These are phyloP conservation scores for Spathaspora girioi DNA, from an alignment of 805 yeast species.

Conservation along the genomic window DNA sequence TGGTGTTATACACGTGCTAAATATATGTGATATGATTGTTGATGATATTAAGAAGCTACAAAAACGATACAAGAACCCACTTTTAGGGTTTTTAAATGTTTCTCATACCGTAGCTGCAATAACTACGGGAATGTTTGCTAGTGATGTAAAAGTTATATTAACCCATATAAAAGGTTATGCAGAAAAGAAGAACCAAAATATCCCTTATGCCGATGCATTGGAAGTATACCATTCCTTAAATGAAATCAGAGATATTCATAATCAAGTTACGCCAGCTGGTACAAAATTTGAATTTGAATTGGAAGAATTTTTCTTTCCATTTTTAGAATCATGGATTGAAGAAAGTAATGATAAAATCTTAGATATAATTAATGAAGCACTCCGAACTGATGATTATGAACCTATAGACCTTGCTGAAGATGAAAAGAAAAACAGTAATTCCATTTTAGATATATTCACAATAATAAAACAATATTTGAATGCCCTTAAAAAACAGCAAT, in stretches of 20 bases:
- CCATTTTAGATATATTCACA: constrained; percentile 65
- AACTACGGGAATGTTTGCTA: constrained; percentile 49
- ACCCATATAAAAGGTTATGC: constrained; percentile 45
- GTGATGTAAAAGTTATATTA: constrained; percentile 51
- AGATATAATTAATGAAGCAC: constrained; percentile 50
- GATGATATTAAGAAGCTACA: constrained; percentile 49
- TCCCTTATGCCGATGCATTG: constrained; percentile 54
- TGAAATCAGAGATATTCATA: constrained; percentile 50
- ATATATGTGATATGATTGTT: constrained; percentile 53
- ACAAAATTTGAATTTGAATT: constrained; percentile 47
- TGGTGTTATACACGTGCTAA: constrained; percentile 51
- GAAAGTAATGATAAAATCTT: constrained; percentile 46
- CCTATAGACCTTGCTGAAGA: constrained; percentile 44
- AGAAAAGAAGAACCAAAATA: constrained; percentile 23
- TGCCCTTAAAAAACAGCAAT: constrained; percentile 56
- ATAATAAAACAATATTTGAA: constrained; percentile 55
- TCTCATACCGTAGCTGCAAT: constrained; percentile 46
- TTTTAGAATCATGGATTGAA: constrained; percentile 33
- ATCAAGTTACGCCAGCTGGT: constrained; percentile 42
- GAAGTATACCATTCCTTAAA: constrained; percentile 51
- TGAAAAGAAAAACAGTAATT: constrained; percentile 48
- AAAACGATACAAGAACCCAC: constrained; percentile 55
- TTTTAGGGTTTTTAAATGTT: constrained; percentile 57
- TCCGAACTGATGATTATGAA: constrained; percentile 55
- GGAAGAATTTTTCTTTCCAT: constrained; percentile 51